Conservation (phyloP, 306 rosid species). For the Canavalia gladiata region DNA sequence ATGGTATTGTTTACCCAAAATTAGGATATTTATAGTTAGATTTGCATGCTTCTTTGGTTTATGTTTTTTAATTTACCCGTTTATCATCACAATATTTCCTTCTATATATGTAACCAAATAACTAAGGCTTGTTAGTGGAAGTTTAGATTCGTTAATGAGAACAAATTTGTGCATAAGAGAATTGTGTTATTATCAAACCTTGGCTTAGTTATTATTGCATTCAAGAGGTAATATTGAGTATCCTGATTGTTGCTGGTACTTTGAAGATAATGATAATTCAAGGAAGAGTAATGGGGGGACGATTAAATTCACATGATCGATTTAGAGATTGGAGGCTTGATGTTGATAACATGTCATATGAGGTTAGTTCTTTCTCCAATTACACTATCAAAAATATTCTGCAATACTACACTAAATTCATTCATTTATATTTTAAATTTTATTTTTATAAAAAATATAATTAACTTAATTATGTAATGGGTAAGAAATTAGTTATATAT, state of each 20-base stretch:
- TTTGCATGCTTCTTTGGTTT: not conserved
- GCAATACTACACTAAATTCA: no score
- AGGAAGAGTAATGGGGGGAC: slow-evolving; percentile 79
- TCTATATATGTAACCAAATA: slow-evolving; percentile 5
- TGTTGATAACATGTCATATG: slow-evolving; percentile 93
- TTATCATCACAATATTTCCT: not conserved
- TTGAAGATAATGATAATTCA: slow-evolving; percentile 88
- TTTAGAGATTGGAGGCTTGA: slow-evolving; percentile 93
- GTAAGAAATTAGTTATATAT: no score
- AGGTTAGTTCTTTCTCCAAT: slow-evolving; percentile 55
- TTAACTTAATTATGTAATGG: no score
- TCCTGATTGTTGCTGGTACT: slow-evolving; percentile 36
- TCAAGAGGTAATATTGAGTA: slow-evolving; percentile 21
- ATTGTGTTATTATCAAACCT: not conserved
- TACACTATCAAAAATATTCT: no score
- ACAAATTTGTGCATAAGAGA: slow-evolving; percentile 8
- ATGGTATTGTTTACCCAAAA: not conserved
- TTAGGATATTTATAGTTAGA: slow-evolving; percentile 27
- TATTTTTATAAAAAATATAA: no score
- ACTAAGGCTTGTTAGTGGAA: slow-evolving; percentile 27
- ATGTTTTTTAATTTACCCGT: not conserved
- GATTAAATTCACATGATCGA: slow-evolving; percentile 68
- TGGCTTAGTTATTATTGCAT: slow-evolving; percentile 13
- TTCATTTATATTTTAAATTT: no score
- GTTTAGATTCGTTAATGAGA: slow-evolving; percentile 10